A percentile compares a stretch with the other conserved stretches of the same genome.
These are phyloP conservation scores for Linnemannia elongata DNA, from an alignment of 192 early-diverging fungal species.

Conservation along the genomic window DNA sequence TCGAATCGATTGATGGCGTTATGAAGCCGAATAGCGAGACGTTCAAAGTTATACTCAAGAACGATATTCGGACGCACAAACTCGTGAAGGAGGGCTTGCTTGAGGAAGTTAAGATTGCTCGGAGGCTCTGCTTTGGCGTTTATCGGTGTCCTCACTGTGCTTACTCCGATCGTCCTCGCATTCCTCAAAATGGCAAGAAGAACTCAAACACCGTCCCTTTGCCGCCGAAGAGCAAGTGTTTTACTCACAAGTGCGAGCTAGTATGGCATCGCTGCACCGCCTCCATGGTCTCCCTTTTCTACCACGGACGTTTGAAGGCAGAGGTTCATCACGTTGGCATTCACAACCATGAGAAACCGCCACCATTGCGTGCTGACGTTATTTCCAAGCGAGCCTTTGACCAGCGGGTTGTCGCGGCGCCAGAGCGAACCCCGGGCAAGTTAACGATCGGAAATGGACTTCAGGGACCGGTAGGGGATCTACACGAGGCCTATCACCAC, in stretches of 20 bases:
- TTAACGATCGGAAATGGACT: not conserved
- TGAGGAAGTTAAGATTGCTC: not conserved
- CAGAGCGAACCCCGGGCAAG: not conserved
- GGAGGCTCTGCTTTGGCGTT: slow-evolving; percentile 5
- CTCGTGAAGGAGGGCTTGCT: too few species aligned
- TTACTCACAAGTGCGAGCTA: not conserved
- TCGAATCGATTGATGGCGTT: too few species aligned
- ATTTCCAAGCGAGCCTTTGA: not conserved
- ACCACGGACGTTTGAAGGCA: not conserved
- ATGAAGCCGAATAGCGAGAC: too few species aligned
- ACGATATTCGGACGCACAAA: too few species aligned
- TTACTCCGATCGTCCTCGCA: not conserved
- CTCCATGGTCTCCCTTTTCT: not conserved
- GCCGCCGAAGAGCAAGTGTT: not conserved
- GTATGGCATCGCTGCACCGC: slow-evolving; percentile 2
- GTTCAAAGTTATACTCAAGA: too few species aligned
- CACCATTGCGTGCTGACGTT: not conserved
- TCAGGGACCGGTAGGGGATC: not conserved
- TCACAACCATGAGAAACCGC: slow-evolving; percentile 16
- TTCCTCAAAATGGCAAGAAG: not conserved
- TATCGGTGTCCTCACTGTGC: slow-evolving; percentile 11
- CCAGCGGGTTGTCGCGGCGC: not conserved
- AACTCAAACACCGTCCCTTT: not conserved
- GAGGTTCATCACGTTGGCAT: not conserved
- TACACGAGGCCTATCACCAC: slow-evolving; percentile 1